phyloP scores from a whole-genome alignment of 2,329 filamentous ascomycete species.

The Penicillium brasilianum region DNA sequence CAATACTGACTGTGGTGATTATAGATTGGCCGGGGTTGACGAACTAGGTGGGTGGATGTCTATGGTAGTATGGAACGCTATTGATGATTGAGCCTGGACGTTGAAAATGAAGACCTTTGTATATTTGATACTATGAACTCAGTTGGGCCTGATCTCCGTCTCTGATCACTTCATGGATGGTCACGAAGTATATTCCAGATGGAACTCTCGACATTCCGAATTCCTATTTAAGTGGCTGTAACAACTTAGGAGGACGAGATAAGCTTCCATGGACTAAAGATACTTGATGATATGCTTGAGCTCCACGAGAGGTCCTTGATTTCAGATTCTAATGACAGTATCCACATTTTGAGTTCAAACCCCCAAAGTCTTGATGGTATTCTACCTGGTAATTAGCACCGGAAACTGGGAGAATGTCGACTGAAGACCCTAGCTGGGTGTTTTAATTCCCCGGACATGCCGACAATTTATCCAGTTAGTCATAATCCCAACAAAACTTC shows the following conservation, averaged over 20 bases:
- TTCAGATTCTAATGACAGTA: not conserved
- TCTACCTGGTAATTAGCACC: too few species aligned
- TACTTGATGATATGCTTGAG: too few species aligned
- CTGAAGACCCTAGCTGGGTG: not conserved
- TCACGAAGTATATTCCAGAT: too few species aligned
- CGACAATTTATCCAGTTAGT: not conserved
- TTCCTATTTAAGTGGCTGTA: too few species aligned
- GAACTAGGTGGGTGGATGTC: constrained; percentile 16
- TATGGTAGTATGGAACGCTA: not conserved
- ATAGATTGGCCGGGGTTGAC: constrained; percentile 44
- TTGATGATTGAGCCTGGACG: not conserved
- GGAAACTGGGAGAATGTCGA: not conserved
- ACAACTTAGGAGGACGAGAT: too few species aligned
- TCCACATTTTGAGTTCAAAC: too few species aligned
- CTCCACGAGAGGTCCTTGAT: not conserved
- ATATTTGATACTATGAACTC: not conserved
- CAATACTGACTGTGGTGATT: not conserved
- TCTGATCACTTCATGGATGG: too few species aligned
- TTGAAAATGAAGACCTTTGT: not conserved
- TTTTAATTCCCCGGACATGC: not conserved
- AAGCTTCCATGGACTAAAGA: too few species aligned
- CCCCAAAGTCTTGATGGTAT: too few species aligned
- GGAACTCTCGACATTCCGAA: too few species aligned
- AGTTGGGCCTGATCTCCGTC: not conserved
- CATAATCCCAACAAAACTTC: not conserved